Evolutionary conservation across 148 eudicot genomes (phyloP).

Genomic region (Camellia sinensis): DNA sequence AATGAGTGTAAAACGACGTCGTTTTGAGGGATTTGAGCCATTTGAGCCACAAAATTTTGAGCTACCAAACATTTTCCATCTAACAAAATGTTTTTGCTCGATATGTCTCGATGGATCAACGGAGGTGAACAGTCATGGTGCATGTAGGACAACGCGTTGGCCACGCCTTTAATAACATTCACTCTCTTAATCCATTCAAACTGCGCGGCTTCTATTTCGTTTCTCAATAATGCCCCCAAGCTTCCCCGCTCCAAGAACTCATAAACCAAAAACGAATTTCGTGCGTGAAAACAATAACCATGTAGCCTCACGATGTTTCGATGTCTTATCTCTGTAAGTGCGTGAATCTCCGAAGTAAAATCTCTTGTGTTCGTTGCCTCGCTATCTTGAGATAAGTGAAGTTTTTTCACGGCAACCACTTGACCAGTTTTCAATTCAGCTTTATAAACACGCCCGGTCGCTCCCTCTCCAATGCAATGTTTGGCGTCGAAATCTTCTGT

Average conservation of each 20-base stretch:
- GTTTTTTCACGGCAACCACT: conserved; percentile 50
- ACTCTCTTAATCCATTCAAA: conserved; percentile 17
- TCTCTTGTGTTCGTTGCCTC: neutral
- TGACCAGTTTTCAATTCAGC: conserved; percentile 16
- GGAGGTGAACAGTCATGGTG: conserved; percentile 23
- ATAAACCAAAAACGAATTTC: conserved; percentile 14
- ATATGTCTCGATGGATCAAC: conserved; percentile 23
- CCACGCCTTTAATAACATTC: conserved; percentile 5
- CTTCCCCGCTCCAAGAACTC: conserved; percentile 19
- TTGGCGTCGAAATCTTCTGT: neutral
- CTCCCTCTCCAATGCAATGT: neutral
- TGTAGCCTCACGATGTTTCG: conserved; percentile 18
- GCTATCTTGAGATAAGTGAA: conserved; percentile 16
- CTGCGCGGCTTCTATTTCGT: neutral
- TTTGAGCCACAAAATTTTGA: too few relatives aligned
- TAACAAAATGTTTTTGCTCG: conserved; percentile 33
- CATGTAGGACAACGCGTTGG: conserved; percentile 17
- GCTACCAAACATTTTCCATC: too few relatives aligned
- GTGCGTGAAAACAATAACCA: conserved; percentile 16
- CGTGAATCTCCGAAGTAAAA: conserved; percentile 11
- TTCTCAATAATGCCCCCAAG: neutral
- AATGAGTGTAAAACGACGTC: too few relatives aligned
- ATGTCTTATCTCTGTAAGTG: conserved; percentile 11
- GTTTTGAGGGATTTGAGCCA: too few relatives aligned
- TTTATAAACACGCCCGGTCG: neutral